Evolutionary conservation across 352 stramenopile species (phyloP), one percentile per base, ranked within the genome.

Genomic region (Globisporangium carolinianum): DNA sequence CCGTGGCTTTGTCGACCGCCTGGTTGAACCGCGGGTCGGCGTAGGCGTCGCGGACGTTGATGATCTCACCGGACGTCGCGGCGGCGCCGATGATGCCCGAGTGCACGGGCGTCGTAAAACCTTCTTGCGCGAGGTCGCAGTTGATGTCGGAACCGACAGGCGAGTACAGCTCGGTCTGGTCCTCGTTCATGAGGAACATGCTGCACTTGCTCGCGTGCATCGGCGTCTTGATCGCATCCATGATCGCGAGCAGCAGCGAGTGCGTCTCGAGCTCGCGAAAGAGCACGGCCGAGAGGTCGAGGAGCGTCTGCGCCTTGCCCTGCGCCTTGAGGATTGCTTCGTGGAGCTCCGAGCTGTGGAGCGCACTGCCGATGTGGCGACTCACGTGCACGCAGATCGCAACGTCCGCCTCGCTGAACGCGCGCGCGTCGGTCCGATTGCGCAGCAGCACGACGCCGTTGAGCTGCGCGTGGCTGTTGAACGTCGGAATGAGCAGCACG

Each of bases 21-120:
- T 69, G 63, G 50, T 90, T 86, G 65, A 92, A 92, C 12, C 83
- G 73, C 1, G 62, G 39, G 46, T 92, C 80, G 3, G 70, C 37
- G 58, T 91, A 89, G 5, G 73, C 76, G 58, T 95, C 87, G 0
- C 70, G 71, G 4, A 96, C 60, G 58, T 96, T 95, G 51, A 95
- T 77, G 32, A 83, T 64, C 51, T 89, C 73, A 38, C 84, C 84
- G 5, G 63, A 86, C 15, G 71, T 70, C 24, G 81, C 86, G 6
- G 89, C 86, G 1, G 72, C 69, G 12, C 76, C 83, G 18, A 79
- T 68, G 57, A 83, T 82, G 8, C 79, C 68, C 56, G 73, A 72
- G 5, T 68, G 72, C 47, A 78, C 61, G 6, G 79, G 70, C 35
- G 89, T 79, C 46, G 78, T 73, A 38, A 90, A 75, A 2, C 70